These are phyloP conservation scores for Starmerella geochares DNA, from an alignment of 805 yeast genomes.

Conservation along the genomic window DNA sequence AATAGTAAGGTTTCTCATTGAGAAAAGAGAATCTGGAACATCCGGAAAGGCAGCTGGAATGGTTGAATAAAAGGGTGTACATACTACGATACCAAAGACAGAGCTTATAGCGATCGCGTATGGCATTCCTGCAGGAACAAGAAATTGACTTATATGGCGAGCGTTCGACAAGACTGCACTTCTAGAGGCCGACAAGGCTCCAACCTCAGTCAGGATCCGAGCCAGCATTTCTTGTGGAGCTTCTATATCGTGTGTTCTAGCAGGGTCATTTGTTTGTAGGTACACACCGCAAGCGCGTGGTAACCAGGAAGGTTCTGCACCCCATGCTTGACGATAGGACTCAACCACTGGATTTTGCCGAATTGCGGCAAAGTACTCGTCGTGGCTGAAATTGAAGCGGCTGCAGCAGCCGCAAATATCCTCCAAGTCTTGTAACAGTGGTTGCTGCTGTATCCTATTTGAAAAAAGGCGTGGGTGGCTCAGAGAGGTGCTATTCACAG, in stretches of 20 bases:
- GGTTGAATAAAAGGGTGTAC: constrained; percentile 21
- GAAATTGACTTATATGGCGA: not conserved
- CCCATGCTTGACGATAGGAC: not conserved
- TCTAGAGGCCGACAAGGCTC: not conserved
- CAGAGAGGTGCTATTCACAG: no score
- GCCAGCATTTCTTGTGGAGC: not conserved
- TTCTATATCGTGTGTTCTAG: no score
- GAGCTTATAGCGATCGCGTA: constrained; percentile 3
- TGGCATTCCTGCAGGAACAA: constrained; percentile 20
- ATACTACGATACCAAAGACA: constrained; percentile 6
- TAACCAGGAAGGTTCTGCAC: not conserved
- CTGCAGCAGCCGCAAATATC: not conserved
- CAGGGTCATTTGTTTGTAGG: no score
- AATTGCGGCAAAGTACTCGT: not conserved
- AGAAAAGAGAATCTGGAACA: constrained; percentile 64
- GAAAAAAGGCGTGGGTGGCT: no score
- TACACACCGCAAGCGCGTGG: not conserved
- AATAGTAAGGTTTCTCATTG: constrained; percentile 74
- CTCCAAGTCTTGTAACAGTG: no score
- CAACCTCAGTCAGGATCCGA: not conserved
- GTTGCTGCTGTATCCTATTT: no score
- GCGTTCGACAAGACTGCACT: not conserved
- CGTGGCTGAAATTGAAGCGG: not conserved
- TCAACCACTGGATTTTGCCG: not conserved
- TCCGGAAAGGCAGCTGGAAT: constrained; percentile 1